phyloP scores from a whole-genome alignment of 768 basidiomycete species.

The Suillus americanus region DNA sequence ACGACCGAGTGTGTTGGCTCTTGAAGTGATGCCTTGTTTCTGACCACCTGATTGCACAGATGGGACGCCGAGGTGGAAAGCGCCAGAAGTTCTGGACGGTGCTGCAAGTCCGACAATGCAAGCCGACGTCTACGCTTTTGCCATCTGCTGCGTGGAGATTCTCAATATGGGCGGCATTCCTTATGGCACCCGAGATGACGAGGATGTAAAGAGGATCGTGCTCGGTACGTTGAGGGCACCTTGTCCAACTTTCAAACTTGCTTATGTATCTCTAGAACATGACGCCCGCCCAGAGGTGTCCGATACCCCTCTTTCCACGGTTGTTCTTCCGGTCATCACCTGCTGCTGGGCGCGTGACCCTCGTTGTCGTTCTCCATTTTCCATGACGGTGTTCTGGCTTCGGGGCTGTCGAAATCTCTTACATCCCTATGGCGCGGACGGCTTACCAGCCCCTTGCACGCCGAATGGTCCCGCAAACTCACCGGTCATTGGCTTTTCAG shows the following conservation, averaged over 20 bases:
- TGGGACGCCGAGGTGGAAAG: conserved; percentile 71
- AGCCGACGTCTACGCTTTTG: conserved; percentile 70
- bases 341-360: conserved; percentile 60
- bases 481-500: background rate
- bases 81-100: conserved; percentile 64
- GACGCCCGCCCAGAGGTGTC: conserved; percentile 54
- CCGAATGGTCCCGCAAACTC: background rate
- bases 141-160: conserved; percentile 64
- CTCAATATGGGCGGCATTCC: conserved; percentile 61
- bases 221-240: conserved; percentile 37
- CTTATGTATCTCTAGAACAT: conserved; percentile 36
- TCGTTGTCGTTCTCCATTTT: conserved; percentile 51
- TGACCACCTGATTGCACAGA: conserved; percentile 31
- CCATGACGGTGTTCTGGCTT: background rate
- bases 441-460: background rate
- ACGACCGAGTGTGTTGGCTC: conserved; percentile 41
- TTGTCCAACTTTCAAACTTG: conserved; percentile 21
- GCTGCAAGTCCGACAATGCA: conserved; percentile 46
- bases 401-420: background rate
- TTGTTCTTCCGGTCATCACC: conserved; percentile 44
- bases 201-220: conserved; percentile 50
- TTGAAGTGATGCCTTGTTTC: background rate
- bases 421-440: background rate
- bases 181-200: conserved; percentile 53
- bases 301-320: conserved; percentile 30